Evolutionary conservation across 2,329 filamentous ascomycete genomes (phyloP).

Genomic region (Diaporthe citriasiana): DNA sequence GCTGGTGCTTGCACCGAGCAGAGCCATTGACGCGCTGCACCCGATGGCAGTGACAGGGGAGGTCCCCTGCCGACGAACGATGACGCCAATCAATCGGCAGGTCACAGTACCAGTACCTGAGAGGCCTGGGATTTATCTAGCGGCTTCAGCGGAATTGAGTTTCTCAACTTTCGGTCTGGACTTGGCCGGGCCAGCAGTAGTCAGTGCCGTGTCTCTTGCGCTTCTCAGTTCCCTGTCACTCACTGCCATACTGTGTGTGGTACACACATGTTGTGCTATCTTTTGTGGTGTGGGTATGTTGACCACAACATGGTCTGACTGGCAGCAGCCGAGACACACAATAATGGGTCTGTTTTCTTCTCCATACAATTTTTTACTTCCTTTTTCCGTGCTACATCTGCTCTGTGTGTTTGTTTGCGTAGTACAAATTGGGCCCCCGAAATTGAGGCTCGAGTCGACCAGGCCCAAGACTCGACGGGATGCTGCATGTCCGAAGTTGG

Average conservation of each 20-base stretch:
- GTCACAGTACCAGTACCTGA: neutral
- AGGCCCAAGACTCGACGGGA: slow-evolving; percentile 20
- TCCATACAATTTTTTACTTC: neutral
- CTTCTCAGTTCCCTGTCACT: neutral
- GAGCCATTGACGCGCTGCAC: slow-evolving; percentile 10
- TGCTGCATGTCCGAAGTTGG: neutral
- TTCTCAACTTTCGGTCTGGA: slow-evolving; percentile 9
- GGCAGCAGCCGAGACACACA: slow-evolving; percentile 13
- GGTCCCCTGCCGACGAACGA: slow-evolving; percentile 15
- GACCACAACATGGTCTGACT: slow-evolving; percentile 22
- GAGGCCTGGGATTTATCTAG: slow-evolving; percentile 16
- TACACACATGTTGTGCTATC: neutral
- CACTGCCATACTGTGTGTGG: neutral
- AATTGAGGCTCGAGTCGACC: slow-evolving; percentile 17
- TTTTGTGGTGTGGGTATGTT: neutral
- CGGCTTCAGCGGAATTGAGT: slow-evolving; percentile 33
- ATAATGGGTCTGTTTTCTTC: slow-evolving; percentile 9
- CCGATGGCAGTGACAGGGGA: slow-evolving; percentile 1
- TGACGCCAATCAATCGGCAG: slow-evolving; percentile 12
- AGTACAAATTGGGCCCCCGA: neutral
- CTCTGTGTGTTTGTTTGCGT: slow-evolving; percentile 4
- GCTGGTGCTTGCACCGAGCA: neutral
- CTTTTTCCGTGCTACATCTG: neutral
- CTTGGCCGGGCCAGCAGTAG: neutral
- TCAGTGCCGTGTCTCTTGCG: too few species aligned